Base-by-base conservation (phyloP, 139 green algal species). In the Nannochloris sp. region DNA sequence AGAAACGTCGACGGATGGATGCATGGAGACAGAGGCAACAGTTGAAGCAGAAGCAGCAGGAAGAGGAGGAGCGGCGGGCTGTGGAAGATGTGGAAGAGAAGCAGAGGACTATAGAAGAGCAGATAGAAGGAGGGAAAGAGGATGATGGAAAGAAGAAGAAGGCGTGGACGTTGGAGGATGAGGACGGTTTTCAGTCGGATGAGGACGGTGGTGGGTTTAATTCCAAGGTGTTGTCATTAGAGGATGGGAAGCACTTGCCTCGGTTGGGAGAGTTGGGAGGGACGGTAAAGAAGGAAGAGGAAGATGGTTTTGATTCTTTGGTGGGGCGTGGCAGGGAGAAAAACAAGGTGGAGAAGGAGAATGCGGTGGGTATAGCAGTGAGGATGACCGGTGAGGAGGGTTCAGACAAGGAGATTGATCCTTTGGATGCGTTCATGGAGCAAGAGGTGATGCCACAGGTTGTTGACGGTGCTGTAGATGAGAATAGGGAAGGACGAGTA, bases 1-100 rank as follows among this genome's bases (percentile, higher is more conserved):
- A 76, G 61, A 66, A 82, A 40, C 70, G 85, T 31, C 75, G 75
- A 71, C 68, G 83, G 11, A 74, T 90, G 15, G 75, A 87, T 72
- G 80, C 82, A 55, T 92, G 85, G 85, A 82, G 84, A 34, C 44
- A 54, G 40, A 24, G 19, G 44, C 27, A 36, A 18, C 25, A 64
- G 12, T 15, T 57, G 68, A 14, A 27, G 12, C 29, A 60, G 15
- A 64, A 75, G 27, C 31, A 18, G n/a, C 12, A 76, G 56, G 14
- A 25, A 15, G 51, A 74, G 46, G 66, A 74, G 37, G 31, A 70
- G 16, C 15, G 60, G 27, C 31, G 61, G 19, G 25, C 57, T 66
- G 15, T 19, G n/a, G 60, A 57, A 19, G 36, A 66, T 19, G 23
- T 55, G 10, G 60, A 23, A 66, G 34, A 37, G 18, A 15, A n/a